Evolutionary conservation across 2,329 filamentous ascomycete species (phyloP).

Genomic region (Claviceps arundinis): DNA sequence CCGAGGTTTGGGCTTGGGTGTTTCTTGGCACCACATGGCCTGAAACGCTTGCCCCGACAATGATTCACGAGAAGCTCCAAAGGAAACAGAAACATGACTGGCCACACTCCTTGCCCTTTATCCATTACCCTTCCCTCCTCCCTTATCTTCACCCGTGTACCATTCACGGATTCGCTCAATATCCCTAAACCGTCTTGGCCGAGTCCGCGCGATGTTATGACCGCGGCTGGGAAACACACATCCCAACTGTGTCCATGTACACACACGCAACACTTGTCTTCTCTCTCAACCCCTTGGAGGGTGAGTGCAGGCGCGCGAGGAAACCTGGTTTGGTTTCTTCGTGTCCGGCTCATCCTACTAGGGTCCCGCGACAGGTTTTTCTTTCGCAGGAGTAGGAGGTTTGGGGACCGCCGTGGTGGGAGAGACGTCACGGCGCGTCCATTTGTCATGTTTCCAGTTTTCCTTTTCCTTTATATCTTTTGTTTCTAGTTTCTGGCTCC

Average conservation of each 20-base stretch:
- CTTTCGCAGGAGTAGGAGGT: slow-evolving; percentile 18
- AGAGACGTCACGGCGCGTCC: slow-evolving; percentile 45
- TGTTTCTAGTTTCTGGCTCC: not conserved
- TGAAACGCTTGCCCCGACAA: not conserved
- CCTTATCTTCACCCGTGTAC: not conserved
- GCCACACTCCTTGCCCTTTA: slow-evolving; percentile 4
- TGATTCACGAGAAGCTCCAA: not conserved
- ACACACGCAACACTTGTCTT: slow-evolving; percentile 34
- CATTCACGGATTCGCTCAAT: not conserved
- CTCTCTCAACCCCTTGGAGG: slow-evolving; percentile 40
- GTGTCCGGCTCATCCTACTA: not conserved
- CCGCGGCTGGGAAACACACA: slow-evolving; percentile 12
- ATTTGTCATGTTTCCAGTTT: slow-evolving; percentile 5
- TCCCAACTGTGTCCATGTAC: not conserved
- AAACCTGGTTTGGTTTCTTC: not conserved
- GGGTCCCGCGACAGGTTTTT: slow-evolving; percentile 34
- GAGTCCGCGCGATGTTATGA: not conserved
- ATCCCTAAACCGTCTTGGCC: not conserved
- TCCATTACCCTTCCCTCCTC: not conserved
- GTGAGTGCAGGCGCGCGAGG: slow-evolving; percentile 1
- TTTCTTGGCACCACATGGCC: not conserved
- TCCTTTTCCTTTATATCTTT: slow-evolving; percentile 5
- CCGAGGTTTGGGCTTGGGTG: not conserved
- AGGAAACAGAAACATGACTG: slow-evolving; percentile 2
- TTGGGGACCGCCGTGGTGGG: slow-evolving; percentile 36